Percentiles rank a stretch among this genome's conserved stretches.
phyloP scores from a whole-genome alignment of 768 basidiomycete genomes.

The Lactarius evosmus region DNA sequence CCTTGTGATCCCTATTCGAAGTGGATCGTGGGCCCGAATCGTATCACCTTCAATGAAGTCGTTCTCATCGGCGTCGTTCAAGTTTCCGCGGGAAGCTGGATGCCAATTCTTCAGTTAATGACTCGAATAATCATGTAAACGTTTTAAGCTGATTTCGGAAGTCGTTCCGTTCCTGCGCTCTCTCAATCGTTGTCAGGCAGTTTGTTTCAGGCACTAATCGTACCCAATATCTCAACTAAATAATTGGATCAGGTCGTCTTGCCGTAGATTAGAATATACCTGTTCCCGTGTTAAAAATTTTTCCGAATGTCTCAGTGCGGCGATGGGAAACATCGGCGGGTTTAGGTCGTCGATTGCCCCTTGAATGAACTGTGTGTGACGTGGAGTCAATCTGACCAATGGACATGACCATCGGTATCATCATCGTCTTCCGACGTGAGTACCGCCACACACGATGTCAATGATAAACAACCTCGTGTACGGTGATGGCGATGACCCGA shows the following conservation, averaged over 20 bases:
- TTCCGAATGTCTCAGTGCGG: background rate
- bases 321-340: background rate
- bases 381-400: background rate
- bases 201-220: background rate
- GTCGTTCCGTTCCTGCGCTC: background rate
- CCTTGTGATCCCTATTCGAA: background rate
- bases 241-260: background rate
- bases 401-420: background rate
- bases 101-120: slow-evolving; percentile 23
- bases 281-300: background rate
- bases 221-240: slow-evolving; percentile 4
- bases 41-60: slow-evolving; percentile 19
- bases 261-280: background rate
- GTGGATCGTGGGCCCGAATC: slow-evolving; percentile 7
- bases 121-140: slow-evolving; percentile 11
- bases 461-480: slow-evolving; percentile 1
- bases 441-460: background rate
- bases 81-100: slow-evolving; percentile 25
- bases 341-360: background rate
- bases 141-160: background rate
- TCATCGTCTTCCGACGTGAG: background rate
- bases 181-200: background rate
- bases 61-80: slow-evolving; percentile 24
- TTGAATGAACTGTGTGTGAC: background rate
- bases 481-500: background rate